Evolutionary conservation across 371 early-diverging fungal genomes (phyloP).

Genomic region (Rhizomucor miehei): DNA sequence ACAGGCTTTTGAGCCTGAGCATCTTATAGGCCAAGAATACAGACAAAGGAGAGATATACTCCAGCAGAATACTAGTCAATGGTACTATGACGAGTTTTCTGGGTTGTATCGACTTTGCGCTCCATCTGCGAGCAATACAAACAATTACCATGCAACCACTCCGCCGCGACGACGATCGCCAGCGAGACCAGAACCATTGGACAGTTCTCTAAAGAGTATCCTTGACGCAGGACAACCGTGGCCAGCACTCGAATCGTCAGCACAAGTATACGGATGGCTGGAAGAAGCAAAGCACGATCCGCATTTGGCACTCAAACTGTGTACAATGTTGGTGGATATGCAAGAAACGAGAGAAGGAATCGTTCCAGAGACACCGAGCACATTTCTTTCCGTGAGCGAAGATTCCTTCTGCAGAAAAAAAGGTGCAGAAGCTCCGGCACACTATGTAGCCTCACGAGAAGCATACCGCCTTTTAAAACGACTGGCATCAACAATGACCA

Average conservation of each 20-base stretch:
- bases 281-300: slow-evolving; percentile 14
- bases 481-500: slow-evolving; percentile 16
- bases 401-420: too few species aligned
- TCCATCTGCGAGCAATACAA: neutral
- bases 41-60: neutral
- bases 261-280: slow-evolving; percentile 17
- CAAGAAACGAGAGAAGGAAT: neutral
- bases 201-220: neutral
- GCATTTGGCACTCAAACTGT: slow-evolving; percentile 10
- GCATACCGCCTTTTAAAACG: slow-evolving; percentile 13
- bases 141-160: too few species aligned
- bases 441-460: neutral
- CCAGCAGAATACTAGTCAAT: slow-evolving; percentile 16
- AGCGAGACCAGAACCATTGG: neutral
- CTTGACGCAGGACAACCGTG: slow-evolving; percentile 6
- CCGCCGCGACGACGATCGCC: neutral
- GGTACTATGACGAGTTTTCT: slow-evolving; percentile 41
- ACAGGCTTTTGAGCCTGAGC: neutral
- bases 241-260: slow-evolving; percentile 21
- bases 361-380: too few species aligned
- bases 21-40: too few species aligned
- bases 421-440: too few species aligned
- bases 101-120: slow-evolving; percentile 30
- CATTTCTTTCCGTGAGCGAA: too few species aligned
- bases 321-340: neutral